Percentiles rank a stretch among this genome's conserved stretches.
Conservation (phyloP, 371 early-diverging fungal species). For the Chytridiales sp. region DNA sequence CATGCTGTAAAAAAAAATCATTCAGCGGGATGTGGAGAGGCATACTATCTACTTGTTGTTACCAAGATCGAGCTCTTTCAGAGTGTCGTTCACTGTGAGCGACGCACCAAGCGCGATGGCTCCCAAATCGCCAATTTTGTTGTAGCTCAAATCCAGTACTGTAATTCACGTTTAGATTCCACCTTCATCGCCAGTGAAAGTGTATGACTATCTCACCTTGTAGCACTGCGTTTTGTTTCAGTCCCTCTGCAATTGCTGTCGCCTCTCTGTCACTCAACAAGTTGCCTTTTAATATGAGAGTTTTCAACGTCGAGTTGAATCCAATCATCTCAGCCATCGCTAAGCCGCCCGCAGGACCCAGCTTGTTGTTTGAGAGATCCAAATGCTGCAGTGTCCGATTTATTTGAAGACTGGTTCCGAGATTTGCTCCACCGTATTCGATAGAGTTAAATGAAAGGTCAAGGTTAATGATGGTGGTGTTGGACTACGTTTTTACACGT, state of each 20-base stretch:
- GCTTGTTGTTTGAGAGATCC: constrained; percentile 40
- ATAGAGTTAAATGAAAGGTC: constrained; percentile 46
- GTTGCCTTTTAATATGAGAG: constrained; percentile 44
- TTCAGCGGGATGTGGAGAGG: not conserved
- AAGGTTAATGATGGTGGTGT: constrained; percentile 34
- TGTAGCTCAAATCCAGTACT: constrained; percentile 48
- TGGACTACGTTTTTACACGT: constrained; percentile 13
- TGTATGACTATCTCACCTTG: constrained; percentile 32
- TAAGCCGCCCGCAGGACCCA: constrained; percentile 33
- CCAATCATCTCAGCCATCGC: constrained; percentile 49
- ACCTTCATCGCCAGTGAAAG: not conserved
- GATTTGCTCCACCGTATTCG: constrained; percentile 41
- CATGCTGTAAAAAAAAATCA: constrained; percentile 22
- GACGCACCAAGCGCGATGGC: constrained; percentile 46
- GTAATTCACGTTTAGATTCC: too few relatives aligned
- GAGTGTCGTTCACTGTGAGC: constrained; percentile 35
- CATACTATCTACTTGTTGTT: not conserved
- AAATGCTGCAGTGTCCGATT: constrained; percentile 37
- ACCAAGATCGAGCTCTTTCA: constrained; percentile 48
- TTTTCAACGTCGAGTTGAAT: constrained; percentile 41
- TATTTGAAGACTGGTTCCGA: constrained; percentile 39
- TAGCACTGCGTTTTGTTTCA: constrained; percentile 43
- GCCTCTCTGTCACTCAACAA: constrained; percentile 46
- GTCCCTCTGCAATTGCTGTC: constrained; percentile 35
- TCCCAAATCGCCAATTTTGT: constrained; percentile 49